Evolutionary conservation across 331 rosid species (phyloP).

Genomic region (Phaseolus coccineus): DNA sequence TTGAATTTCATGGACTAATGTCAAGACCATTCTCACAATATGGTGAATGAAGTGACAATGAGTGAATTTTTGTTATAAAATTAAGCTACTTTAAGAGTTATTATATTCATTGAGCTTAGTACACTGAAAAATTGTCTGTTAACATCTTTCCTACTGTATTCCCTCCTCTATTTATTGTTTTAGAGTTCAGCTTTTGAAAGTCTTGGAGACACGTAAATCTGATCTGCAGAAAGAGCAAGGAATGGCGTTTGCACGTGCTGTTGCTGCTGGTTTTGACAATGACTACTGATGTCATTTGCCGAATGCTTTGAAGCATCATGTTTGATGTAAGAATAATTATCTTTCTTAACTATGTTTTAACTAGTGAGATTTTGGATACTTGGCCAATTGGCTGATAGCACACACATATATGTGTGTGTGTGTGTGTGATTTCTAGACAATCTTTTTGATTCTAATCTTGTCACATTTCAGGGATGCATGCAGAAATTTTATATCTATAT

Average conservation of each 20-base stretch:
- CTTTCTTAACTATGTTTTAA: conserved; percentile 27
- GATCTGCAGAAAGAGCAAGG: conserved; percentile 96
- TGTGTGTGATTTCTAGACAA: conserved; percentile 10
- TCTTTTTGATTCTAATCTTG: conserved; percentile 40
- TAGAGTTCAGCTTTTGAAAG: conserved; percentile 92
- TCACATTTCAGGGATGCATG: conserved; percentile 78
- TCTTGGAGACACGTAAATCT: conserved; percentile 84
- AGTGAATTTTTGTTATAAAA: conserved; percentile 5
- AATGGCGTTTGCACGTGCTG: conserved; percentile 99
- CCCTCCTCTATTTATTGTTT: conserved; percentile 40
- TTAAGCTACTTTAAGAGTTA: conserved; percentile 10
- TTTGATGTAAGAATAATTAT: conserved; percentile 61
- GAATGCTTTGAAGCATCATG: conserved; percentile 93
- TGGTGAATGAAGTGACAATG: conserved; percentile 29
- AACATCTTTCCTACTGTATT: conserved; percentile 33
- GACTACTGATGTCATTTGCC: conserved; percentile 79
- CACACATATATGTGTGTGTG: no score
- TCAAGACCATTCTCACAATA: not conserved
- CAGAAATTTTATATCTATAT: conserved; percentile 65
- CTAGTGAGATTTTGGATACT: conserved; percentile 26
- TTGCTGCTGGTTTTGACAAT: conserved; percentile 93
- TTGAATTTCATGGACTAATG: not conserved
- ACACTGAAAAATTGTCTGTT: conserved; percentile 32
- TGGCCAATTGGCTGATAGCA: conserved; percentile 28
- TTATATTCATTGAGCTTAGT: conserved; percentile 22